These are phyloP conservation scores for Beauveria asiatica DNA, from an alignment of 2,329 filamentous ascomycete genomes.

Conservation along the genomic window DNA sequence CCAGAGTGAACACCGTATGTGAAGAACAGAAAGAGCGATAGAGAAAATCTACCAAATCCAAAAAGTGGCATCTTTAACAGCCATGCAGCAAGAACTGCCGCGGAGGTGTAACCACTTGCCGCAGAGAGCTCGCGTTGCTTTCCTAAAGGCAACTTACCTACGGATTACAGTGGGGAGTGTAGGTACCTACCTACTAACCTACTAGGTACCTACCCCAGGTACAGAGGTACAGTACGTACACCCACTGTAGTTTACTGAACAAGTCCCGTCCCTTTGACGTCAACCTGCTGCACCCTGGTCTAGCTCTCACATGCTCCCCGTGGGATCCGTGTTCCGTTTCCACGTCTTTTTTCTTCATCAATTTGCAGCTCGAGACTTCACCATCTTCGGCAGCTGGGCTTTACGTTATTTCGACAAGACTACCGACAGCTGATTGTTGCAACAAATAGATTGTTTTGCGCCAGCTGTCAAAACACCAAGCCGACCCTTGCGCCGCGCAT, in stretches of 20 bases:
- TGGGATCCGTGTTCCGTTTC: background rate
- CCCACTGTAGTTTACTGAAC: no score
- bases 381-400: background rate
- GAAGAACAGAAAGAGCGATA: no score
- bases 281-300: background rate
- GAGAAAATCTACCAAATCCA: no score
- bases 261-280: slow-evolving; percentile 2
- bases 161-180: no score
- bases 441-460: background rate
- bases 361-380: background rate
- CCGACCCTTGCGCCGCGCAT: background rate
- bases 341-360: background rate
- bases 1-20: no score
- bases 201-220: no score
- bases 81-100: no score
- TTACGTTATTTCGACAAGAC: background rate
- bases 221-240: no score
- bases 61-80: no score
- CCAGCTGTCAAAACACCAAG: background rate
- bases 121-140: background rate
- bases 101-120: background rate
- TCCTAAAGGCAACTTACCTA: background rate
- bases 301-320: slow-evolving; percentile 5
- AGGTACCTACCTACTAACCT: no score
- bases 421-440: background rate